phyloP scores from a whole-genome alignment of 257 asterid genomes.

The Solanum pennellii region DNA sequence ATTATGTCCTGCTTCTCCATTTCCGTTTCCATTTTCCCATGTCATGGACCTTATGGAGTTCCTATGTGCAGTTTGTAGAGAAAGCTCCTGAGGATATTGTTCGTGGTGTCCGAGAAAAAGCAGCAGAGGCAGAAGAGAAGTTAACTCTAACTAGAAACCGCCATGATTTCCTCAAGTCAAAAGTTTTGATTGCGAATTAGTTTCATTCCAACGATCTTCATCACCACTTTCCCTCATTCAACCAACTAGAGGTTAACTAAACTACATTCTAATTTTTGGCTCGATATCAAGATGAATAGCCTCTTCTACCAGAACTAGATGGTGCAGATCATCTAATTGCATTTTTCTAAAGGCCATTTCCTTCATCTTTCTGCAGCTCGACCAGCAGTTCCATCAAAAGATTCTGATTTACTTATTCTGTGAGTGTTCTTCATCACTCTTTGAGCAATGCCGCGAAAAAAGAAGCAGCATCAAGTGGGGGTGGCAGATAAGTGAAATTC shows the following conservation, averaged over 20 bases:
- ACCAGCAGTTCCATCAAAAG: neutral
- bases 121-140: slow-evolving; percentile 83
- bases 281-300: neutral
- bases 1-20: neutral
- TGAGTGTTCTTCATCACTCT: neutral
- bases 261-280: neutral
- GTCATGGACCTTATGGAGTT: neutral
- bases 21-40: neutral
- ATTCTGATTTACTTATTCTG: neutral
- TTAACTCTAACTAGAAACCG: slow-evolving; percentile 63
- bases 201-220: neutral
- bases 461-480: neutral
- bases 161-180: slow-evolving; percentile 54
- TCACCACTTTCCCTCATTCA: neutral
- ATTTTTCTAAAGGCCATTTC: neutral
- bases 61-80: slow-evolving; percentile 58
- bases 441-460: neutral
- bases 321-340: neutral
- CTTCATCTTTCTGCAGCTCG: neutral
- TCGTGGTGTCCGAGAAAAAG: slow-evolving; percentile 72
- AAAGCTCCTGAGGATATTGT: slow-evolving; percentile 87
- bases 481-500: neutral
- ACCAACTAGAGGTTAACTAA: neutral
- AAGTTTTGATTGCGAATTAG: slow-evolving; percentile 43
- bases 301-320: neutral